Percentiles rank a stretch among this genome's conserved stretches.
These are phyloP conservation scores for Rhizophora mangle DNA, from an alignment of 345 rosid species.

Conservation along the genomic window DNA sequence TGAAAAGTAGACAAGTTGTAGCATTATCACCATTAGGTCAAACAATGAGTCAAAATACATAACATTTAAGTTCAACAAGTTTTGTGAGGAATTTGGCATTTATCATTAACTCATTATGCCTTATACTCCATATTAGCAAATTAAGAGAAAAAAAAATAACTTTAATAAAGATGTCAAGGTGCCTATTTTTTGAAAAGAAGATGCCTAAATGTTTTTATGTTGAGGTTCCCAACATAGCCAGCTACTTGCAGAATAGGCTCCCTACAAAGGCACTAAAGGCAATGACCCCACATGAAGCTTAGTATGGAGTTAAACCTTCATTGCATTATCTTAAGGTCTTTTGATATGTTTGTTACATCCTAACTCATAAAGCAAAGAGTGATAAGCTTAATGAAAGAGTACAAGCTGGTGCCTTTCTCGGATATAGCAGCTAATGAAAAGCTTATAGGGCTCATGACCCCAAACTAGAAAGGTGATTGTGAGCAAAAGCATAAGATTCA, in stretches of 20 bases:
- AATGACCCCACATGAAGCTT: background rate
- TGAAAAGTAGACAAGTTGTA: background rate
- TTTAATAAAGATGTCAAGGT: background rate
- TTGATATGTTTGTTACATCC: background rate
- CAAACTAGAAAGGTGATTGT: background rate
- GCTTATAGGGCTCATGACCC: background rate
- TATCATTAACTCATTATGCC: background rate
- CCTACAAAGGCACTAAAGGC: background rate
- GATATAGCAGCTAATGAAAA: background rate
- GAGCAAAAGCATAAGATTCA: background rate
- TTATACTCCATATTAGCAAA: background rate
- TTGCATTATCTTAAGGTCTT: background rate
- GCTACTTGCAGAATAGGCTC: background rate
- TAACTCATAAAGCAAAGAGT: background rate
- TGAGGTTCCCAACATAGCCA: background rate
- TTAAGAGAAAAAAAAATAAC: constrained; percentile 2
- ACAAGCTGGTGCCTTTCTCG: background rate
- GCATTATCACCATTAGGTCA: background rate
- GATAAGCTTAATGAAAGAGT: background rate
- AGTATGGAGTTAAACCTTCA: background rate
- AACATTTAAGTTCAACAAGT: background rate
- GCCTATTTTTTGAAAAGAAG: background rate
- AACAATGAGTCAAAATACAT: background rate
- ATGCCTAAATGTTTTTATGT: background rate
- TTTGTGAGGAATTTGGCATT: background rate